A percentile compares a stretch with the other conserved stretches of the same genome.
These are phyloP conservation scores for Limonium bicolor DNA, from an alignment of 148 eudicot genomes.

Conservation along the genomic window DNA sequence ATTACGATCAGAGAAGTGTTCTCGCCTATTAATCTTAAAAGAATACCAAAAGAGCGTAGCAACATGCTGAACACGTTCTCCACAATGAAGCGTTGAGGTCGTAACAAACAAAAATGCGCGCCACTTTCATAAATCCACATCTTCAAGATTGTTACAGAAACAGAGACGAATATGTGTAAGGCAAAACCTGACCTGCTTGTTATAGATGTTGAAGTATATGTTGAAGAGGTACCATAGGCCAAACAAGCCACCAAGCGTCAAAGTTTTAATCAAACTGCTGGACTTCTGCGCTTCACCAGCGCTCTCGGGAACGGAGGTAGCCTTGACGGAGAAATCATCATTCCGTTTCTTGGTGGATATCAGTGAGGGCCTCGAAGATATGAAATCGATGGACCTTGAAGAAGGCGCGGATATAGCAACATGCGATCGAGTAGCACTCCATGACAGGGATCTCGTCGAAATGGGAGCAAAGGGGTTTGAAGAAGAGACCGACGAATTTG, in stretches of 20 bases:
- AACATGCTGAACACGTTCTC: no score
- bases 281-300: slow-evolving; percentile 27
- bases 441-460: not conserved
- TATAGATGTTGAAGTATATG: slow-evolving; percentile 77
- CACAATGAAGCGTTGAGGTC: no score
- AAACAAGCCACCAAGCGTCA: slow-evolving; percentile 55
- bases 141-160: no score
- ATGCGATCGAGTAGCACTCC: slow-evolving; percentile 1
- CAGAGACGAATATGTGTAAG: no score
- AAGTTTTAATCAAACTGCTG: slow-evolving; percentile 14
- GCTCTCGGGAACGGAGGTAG: slow-evolving; percentile 40
- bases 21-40: no score
- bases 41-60: no score
- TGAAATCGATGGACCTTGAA: no score
- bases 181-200: slow-evolving; percentile 57
- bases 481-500: not conserved
- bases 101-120: no score
- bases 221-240: slow-evolving; percentile 73
- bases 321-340: slow-evolving; percentile 23
- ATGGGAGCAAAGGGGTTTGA: not conserved
- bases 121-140: no score
- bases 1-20: no score
- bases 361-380: slow-evolving; percentile 9
- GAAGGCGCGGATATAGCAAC: no score
- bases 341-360: slow-evolving; percentile 16